phyloP scores from a whole-genome alignment of 1,284 basidiomycete species.

The Melampsora occidentalis region DNA sequence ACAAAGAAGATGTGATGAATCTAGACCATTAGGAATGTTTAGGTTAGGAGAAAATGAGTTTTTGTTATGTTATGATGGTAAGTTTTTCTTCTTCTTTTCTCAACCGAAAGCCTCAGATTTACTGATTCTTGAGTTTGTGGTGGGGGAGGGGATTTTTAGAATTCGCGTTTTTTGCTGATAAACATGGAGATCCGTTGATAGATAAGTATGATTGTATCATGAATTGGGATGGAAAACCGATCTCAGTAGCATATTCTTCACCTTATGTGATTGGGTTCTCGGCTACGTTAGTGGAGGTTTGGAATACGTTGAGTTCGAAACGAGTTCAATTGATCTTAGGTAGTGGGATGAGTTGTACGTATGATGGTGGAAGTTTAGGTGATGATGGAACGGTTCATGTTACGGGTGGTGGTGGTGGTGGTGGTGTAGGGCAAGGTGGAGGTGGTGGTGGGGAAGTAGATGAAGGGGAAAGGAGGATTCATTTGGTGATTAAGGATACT shows the following conservation, averaged over 20 bases:
- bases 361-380: conserved; percentile 28
- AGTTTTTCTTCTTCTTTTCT: neutral
- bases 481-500: conserved; percentile 25
- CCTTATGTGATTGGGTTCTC: conserved; percentile 90
- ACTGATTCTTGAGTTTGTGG: neutral
- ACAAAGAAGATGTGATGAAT: conserved; percentile 73
- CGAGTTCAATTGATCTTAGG: conserved; percentile 84
- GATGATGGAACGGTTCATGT: conserved; percentile 21
- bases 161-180: conserved; percentile 85
- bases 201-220: conserved; percentile 65
- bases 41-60: conserved; percentile 74
- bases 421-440: neutral
- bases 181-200: conserved; percentile 67
- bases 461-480: conserved; percentile 15
- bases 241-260: conserved; percentile 77
- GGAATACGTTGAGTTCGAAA: conserved; percentile 77
- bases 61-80: conserved; percentile 78
- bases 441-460: neutral
- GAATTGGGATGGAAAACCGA: conserved; percentile 91
- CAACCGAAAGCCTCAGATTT: neutral
- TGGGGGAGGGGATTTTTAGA: conserved; percentile 50
- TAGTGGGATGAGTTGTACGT: conserved; percentile 75
- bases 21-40: conserved; percentile 86
- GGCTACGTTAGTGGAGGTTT: conserved; percentile 86
- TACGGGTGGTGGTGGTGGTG: neutral